phyloP scores from a whole-genome alignment of 305 asterid species.

The Salvia sclarea region DNA sequence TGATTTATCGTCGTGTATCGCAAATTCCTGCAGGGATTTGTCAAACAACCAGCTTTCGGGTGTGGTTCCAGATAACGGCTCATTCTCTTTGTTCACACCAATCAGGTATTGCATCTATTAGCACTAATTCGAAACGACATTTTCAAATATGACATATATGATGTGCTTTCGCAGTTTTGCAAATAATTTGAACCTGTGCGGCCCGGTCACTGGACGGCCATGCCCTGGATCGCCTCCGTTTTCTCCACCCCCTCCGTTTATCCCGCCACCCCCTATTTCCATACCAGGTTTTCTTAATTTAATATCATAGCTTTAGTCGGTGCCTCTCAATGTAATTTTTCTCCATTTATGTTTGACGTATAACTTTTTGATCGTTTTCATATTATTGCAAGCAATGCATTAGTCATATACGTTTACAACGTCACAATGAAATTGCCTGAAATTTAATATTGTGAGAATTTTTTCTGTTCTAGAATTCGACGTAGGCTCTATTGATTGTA shows the following conservation, averaged over 20 bases:
- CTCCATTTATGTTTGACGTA: not conserved
- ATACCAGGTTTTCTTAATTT: constrained; percentile 50
- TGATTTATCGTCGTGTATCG: not conserved
- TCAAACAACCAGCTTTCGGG: constrained; percentile 84
- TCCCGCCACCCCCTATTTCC: constrained; percentile 81
- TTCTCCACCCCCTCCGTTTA: constrained; percentile 97
- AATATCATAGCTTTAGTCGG: not conserved
- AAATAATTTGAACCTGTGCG: constrained; percentile 78
- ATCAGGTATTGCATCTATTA: constrained; percentile 54
- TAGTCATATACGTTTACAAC: not conserved
- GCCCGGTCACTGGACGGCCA: constrained; percentile 86
- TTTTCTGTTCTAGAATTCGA: no score
- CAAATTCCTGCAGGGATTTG: constrained; percentile 60
- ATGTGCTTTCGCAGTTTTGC: constrained; percentile 63
- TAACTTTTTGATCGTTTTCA: not conserved
- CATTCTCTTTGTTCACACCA: constrained; percentile 87
- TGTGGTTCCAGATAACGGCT: constrained; percentile 87
- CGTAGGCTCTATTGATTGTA: not conserved
- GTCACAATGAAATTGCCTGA: not conserved
- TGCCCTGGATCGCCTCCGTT: constrained; percentile 98
- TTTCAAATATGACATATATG: constrained; percentile 31
- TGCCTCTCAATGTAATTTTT: not conserved
- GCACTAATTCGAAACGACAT: constrained; percentile 18
- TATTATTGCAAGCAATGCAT: not conserved
- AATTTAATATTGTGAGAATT: not conserved